Percentiles rank a stretch among this genome's conserved stretches.
phyloP scores from a whole-genome alignment of 1,284 basidiomycete species.

The Rhodotorula sp. region DNA sequence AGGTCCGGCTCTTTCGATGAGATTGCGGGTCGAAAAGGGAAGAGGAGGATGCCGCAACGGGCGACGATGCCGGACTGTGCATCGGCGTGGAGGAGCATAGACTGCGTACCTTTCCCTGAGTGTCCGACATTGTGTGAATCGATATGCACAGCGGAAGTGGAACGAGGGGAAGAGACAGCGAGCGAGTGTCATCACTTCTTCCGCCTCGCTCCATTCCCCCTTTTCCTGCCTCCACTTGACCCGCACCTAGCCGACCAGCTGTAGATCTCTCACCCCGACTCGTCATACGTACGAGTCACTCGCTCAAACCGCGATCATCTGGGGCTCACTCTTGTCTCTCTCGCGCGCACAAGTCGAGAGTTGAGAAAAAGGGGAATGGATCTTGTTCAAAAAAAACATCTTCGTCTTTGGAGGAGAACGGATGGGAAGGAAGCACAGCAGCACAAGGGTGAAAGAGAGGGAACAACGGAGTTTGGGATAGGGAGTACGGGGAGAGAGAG shows the following conservation, averaged over 20 bases:
- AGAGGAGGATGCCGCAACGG: background rate
- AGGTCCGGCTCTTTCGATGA: background rate
- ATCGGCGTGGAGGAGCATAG: background rate
- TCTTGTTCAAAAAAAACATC: too few relatives aligned
- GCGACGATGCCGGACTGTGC: background rate
- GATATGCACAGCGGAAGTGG: background rate
- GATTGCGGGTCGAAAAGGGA: background rate
- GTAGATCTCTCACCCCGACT: too few relatives aligned
- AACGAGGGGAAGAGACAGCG: background rate
- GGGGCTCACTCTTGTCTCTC: too few relatives aligned
- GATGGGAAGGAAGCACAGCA: background rate
- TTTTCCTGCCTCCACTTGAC: too few relatives aligned
- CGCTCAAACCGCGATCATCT: too few relatives aligned
- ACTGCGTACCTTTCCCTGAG: slow-evolving; percentile 45
- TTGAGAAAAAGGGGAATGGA: too few relatives aligned
- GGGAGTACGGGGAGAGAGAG: background rate
- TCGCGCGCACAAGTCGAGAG: too few relatives aligned
- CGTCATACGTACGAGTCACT: too few relatives aligned
- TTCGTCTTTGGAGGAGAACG: background rate
- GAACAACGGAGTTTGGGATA: background rate
- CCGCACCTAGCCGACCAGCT: too few relatives aligned
- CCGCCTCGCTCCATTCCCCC: too few relatives aligned
- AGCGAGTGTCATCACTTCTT: background rate
- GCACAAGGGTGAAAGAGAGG: background rate
- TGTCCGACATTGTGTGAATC: slow-evolving; percentile 41